Evolutionary conservation across 371 early-diverging fungal genomes (phyloP).

Genomic region (Mortierella sp.): DNA sequence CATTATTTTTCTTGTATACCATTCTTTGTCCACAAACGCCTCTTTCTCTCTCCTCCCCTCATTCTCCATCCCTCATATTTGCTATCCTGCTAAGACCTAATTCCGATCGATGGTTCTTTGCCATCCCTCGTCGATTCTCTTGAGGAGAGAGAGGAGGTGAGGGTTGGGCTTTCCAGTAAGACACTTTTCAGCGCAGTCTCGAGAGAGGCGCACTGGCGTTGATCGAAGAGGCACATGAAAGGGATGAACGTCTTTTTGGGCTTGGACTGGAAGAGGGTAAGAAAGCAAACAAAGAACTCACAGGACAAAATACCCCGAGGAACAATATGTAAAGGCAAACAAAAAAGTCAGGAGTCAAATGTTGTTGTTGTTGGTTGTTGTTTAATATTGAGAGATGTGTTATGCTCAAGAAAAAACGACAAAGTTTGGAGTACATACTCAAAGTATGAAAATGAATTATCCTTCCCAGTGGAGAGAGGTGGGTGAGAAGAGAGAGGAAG

Average conservation of each 20-base stretch:
- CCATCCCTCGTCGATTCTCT: neutral
- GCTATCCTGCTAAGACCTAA: neutral
- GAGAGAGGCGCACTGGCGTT: neutral
- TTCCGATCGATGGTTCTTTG: neutral
- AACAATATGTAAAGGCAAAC: neutral
- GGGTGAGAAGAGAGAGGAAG: neutral
- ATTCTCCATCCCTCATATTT: neutral
- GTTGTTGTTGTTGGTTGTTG: neutral
- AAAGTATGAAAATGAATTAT: constrained; percentile 4
- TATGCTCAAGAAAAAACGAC: neutral
- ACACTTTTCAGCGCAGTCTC: neutral
- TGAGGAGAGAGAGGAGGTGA: neutral
- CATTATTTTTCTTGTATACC: too few species aligned
- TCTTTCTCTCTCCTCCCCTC: neutral
- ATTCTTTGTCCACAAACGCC: too few species aligned
- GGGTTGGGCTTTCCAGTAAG: neutral
- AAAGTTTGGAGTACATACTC: neutral
- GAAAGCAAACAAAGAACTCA: neutral
- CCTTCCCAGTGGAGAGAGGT: neutral
- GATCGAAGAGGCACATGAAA: neutral
- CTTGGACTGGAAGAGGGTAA: neutral
- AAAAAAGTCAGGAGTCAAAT: neutral
- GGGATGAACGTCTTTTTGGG: too few species aligned
- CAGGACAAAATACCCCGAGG: neutral
- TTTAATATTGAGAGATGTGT: neutral